Conservation (phyloP, 1,139 yeast genomes). For the Zygoascus meyerae region DNA sequence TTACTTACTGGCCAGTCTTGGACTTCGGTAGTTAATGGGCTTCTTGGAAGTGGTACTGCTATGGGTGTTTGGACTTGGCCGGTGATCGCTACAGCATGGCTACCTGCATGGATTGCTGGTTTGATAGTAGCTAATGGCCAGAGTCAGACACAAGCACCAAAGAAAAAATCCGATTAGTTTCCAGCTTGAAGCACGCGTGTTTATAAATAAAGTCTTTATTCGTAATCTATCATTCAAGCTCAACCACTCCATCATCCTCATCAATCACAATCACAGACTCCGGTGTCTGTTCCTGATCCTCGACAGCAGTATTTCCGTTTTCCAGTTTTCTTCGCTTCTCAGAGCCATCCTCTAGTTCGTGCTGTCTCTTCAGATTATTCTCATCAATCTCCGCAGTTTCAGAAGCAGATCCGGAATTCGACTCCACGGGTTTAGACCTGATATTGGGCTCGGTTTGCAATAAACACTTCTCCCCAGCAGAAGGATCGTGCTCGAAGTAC, state of each 20-base stretch:
- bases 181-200: neutral
- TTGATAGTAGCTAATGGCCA: constrained; percentile 30
- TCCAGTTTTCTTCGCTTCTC: constrained; percentile 23
- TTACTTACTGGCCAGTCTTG: constrained; percentile 10
- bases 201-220: neutral
- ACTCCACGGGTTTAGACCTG: constrained; percentile 16
- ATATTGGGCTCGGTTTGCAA: constrained; percentile 17
- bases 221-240: neutral
- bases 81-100: constrained; percentile 68
- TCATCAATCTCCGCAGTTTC: constrained; percentile 12
- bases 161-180: neutral
- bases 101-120: constrained; percentile 69
- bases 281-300: constrained; percentile 19
- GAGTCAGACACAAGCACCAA: neutral
- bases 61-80: constrained; percentile 87
- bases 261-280: constrained; percentile 22
- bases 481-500: constrained; percentile 35
- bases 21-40: constrained; percentile 17
- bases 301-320: constrained; percentile 16
- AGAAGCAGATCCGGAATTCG: constrained; percentile 7
- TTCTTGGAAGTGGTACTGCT: constrained; percentile 60
- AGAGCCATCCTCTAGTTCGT: constrained; percentile 4
- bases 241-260: constrained; percentile 12
- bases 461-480: constrained; percentile 13
- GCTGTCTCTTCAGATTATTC: constrained; percentile 9